A percentile compares a stretch with the other conserved stretches of the same genome.
These are phyloP conservation scores for Volvox africanus DNA, from an alignment of 139 green algal species.

Conservation along the genomic window DNA sequence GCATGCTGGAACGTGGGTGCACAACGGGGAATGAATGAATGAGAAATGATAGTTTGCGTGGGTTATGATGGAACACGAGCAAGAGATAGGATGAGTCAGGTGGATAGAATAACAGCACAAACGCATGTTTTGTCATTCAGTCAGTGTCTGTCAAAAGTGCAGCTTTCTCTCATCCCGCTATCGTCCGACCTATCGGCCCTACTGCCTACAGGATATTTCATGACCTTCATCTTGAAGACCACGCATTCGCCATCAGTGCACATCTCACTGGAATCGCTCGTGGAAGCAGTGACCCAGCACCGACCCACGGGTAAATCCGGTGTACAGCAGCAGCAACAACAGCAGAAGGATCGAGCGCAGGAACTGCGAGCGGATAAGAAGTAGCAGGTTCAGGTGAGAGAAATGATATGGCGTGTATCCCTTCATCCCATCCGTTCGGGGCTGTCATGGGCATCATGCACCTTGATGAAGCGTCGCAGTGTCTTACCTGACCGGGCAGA, in stretches of 20 bases:
- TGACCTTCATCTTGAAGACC: slow-evolving; percentile 36
- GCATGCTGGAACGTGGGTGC: slow-evolving; percentile 4
- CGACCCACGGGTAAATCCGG: too few species aligned
- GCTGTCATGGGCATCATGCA: too few species aligned
- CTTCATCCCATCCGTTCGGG: too few species aligned
- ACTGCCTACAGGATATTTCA: slow-evolving; percentile 23
- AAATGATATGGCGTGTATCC: too few species aligned
- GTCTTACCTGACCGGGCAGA: too few species aligned
- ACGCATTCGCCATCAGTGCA: not conserved
- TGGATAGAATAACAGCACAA: not conserved
- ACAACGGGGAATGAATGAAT: not conserved
- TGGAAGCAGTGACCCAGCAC: not conserved
- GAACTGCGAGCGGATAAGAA: too few species aligned
- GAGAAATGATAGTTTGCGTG: not conserved
- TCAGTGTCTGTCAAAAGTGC: not conserved
- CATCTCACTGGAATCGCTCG: slow-evolving; percentile 3
- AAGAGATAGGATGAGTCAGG: not conserved
- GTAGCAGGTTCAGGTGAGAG: too few species aligned
- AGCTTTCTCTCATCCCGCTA: not conserved
- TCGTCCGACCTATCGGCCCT: too few species aligned
- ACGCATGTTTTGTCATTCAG: not conserved
- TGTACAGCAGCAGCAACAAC: not conserved
- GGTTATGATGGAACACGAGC: not conserved
- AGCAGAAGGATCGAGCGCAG: not conserved
- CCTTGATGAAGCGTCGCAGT: too few species aligned